A percentile compares a stretch with the other conserved stretches of the same genome.
Evolutionary conservation across 2,329 filamentous ascomycete species (phyloP).

Genomic region (Emericellopsis cladophorae): DNA sequence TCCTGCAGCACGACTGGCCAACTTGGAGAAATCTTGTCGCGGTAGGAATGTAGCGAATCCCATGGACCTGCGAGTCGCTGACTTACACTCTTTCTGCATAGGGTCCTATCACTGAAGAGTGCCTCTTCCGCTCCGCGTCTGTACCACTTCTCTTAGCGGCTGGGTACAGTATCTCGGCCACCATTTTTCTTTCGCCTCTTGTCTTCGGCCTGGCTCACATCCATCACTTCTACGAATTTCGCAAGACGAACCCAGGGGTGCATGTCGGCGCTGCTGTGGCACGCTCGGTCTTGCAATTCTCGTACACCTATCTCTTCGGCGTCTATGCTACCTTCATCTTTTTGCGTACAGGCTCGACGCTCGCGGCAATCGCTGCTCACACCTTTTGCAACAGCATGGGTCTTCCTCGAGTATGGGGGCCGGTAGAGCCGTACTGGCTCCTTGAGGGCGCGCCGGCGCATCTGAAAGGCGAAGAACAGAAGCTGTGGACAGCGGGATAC

Average conservation of each 20-base stretch:
- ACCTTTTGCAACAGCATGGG: constrained; percentile 90
- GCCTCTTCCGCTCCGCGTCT: constrained; percentile 82
- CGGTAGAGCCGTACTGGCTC: constrained; percentile 43
- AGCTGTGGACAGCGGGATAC: constrained; percentile 62
- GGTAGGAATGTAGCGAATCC: constrained; percentile 32
- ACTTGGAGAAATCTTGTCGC: constrained; percentile 80
- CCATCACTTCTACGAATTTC: constrained; percentile 94
- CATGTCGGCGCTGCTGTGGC: constrained; percentile 49
- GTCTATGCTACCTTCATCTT: constrained; percentile 87
- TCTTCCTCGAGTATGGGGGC: constrained; percentile 74
- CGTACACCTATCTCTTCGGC: constrained; percentile 86
- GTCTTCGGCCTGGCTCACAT: constrained; percentile 90
- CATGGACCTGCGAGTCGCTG: not conserved
- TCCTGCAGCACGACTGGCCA: constrained; percentile 59
- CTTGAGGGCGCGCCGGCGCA: constrained; percentile 6
- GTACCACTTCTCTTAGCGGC: constrained; percentile 73
- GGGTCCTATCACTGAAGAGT: constrained; percentile 85
- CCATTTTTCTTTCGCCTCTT: constrained; percentile 72
- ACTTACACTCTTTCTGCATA: constrained; percentile 14
- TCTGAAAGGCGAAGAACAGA: constrained; percentile 1
- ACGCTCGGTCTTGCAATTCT: constrained; percentile 71
- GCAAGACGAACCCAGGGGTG: constrained; percentile 62
- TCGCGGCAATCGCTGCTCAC: constrained; percentile 65
- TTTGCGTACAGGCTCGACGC: constrained; percentile 70
- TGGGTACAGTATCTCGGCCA: constrained; percentile 38